phyloP scores from a whole-genome alignment of 495 filamentous ascomycete species.

The Articulospora tetracladia region DNA sequence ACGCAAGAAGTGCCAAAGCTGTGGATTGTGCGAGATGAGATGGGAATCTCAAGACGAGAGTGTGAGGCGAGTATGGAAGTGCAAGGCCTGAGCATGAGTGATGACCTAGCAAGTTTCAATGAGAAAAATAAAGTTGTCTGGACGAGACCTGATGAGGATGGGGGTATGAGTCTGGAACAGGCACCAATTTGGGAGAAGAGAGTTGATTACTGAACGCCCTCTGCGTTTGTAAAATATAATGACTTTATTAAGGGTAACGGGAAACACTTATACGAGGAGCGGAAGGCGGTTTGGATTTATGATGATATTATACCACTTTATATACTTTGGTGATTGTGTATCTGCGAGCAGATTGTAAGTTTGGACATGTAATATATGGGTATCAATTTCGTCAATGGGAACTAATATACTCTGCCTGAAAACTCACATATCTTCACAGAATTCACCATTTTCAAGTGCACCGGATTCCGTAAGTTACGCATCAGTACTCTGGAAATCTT shows the following conservation, averaged over 20 bases:
- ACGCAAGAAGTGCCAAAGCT: conserved; percentile 59
- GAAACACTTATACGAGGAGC: not conserved
- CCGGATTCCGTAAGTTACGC: too few relatives aligned
- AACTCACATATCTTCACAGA: too few relatives aligned
- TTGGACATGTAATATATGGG: not conserved
- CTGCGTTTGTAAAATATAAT: not conserved
- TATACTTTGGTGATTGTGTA: not conserved
- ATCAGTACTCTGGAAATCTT: too few relatives aligned
- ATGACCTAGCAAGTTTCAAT: conserved; percentile 76
- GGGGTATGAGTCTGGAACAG: conserved; percentile 43
- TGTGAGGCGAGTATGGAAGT: conserved; percentile 53
- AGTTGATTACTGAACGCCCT: conserved; percentile 40
- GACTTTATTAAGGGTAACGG: not conserved
- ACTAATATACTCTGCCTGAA: too few relatives aligned
- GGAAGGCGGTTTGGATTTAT: not conserved
- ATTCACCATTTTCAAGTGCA: too few relatives aligned
- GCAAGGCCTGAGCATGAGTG: conserved; percentile 59
- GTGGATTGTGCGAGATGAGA: conserved; percentile 77
- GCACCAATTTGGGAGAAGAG: conserved; percentile 78
- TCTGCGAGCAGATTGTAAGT: not conserved
- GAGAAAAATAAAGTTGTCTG: conserved; percentile 76
- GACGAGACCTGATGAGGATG: conserved; percentile 49
- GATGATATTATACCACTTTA: not conserved
- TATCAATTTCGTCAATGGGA: not conserved
- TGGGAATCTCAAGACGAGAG: conserved; percentile 76